Percentiles rank a stretch among this genome's conserved stretches.
phyloP scores from a whole-genome alignment of 2,329 filamentous ascomycete genomes.

The Colletotrichum sp. region DNA sequence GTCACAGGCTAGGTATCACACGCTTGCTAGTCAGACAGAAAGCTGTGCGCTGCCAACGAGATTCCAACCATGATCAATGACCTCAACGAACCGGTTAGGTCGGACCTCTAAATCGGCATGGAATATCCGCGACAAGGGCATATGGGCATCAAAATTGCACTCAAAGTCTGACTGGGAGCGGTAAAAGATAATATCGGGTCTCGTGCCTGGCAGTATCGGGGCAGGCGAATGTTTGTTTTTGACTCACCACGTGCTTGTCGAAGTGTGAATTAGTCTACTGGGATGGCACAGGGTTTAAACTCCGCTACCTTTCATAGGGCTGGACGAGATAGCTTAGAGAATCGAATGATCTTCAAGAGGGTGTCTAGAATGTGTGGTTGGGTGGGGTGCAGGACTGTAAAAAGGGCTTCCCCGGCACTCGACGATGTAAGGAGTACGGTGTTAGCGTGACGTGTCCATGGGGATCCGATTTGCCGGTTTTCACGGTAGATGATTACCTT shows the following conservation, averaged over 20 bases:
- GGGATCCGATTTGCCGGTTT: neutral
- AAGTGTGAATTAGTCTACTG: neutral
- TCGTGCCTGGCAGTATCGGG: neutral
- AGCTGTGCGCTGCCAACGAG: neutral
- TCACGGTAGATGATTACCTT: neutral
- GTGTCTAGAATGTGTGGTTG: neutral
- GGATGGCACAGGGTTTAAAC: neutral
- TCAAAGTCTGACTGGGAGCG: neutral
- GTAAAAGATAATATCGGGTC: neutral
- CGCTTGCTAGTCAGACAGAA: neutral
- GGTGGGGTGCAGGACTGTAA: neutral
- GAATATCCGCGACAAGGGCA: neutral
- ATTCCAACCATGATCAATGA: neutral
- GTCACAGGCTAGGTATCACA: neutral
- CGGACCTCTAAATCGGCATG: neutral
- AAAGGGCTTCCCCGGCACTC: neutral
- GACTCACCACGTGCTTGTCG: neutral
- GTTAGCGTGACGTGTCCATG: neutral
- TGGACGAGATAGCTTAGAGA: neutral
- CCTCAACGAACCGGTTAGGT: neutral
- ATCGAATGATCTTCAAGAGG: neutral
- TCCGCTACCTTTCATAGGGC: neutral
- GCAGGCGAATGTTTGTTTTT: neutral
- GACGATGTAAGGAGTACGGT: neutral
- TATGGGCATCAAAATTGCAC: neutral